Conservation (phyloP, 495 filamentous ascomycete species). For the Lichenothelia convexa region DNA sequence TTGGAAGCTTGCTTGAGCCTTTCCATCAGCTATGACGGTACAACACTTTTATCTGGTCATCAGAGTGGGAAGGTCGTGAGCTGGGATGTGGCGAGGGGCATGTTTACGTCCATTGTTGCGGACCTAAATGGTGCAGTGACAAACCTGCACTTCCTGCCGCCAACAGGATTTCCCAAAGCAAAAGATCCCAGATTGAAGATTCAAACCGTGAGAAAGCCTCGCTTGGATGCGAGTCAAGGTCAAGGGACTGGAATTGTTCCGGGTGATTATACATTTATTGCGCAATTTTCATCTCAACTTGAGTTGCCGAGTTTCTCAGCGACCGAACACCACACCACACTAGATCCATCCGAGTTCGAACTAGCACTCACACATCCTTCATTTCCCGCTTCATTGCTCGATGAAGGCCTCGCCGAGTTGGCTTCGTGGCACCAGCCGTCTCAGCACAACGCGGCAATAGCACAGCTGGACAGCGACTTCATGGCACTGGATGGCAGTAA, state of each 20-base stretch:
- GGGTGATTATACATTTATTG: slow-evolving; percentile 46
- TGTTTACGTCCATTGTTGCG: slow-evolving; percentile 39
- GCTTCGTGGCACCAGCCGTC: slow-evolving; percentile 15
- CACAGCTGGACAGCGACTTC: slow-evolving; percentile 13
- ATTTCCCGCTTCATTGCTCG: slow-evolving; percentile 34
- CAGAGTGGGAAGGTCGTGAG: slow-evolving; percentile 53
- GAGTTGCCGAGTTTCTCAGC: slow-evolving; percentile 1
- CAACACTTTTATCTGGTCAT: slow-evolving; percentile 63
- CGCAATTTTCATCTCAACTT: slow-evolving; percentile 32
- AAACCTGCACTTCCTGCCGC: slow-evolving; percentile 52
- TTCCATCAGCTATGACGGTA: slow-evolving; percentile 64
- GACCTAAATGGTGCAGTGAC: slow-evolving; percentile 63
- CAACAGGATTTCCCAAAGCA: slow-evolving; percentile 33
- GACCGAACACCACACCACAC: slow-evolving; percentile 1
- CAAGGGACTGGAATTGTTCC: slow-evolving; percentile 26
- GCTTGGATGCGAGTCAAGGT: slow-evolving; percentile 31
- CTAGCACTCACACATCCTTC: slow-evolving; percentile 31
- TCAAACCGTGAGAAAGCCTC: slow-evolving; percentile 52
- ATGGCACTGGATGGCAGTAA: slow-evolving; percentile 11
- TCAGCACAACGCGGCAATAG: slow-evolving; percentile 1
- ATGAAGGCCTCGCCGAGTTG: slow-evolving; percentile 37
- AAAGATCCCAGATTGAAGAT: slow-evolving; percentile 28
- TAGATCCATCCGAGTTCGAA: slow-evolving; percentile 27
- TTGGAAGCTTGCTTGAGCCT: slow-evolving; percentile 44
- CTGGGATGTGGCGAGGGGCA: slow-evolving; percentile 58